Evolutionary conservation across 2,329 filamentous ascomycete species (phyloP).

Genomic region (Neopestalotiopsis clavispora): DNA sequence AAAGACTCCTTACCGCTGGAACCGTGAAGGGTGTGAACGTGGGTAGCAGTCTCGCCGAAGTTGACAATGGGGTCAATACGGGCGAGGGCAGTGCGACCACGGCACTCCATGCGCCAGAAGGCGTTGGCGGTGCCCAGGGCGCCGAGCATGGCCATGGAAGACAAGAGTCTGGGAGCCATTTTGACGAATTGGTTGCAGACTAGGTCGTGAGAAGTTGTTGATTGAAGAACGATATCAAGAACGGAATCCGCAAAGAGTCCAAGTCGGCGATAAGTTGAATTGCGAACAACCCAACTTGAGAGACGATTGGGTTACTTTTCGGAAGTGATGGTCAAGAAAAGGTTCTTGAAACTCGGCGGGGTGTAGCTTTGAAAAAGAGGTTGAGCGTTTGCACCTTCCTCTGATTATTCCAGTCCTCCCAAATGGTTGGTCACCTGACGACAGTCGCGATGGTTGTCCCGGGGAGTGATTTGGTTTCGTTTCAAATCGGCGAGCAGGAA

Average conservation of each 20-base stretch:
- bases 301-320: not conserved
- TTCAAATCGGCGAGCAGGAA: not conserved
- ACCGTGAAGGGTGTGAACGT: conserved; percentile 79
- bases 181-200: conserved; percentile 3
- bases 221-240: not conserved
- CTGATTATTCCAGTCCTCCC: not conserved
- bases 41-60: conserved; percentile 61
- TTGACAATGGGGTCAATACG: conserved; percentile 80
- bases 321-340: not conserved
- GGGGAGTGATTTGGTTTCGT: not conserved
- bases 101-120: conserved; percentile 92
- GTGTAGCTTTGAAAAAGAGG: not conserved
- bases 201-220: not conserved
- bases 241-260: not conserved
- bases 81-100: conserved; percentile 69
- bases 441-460: not conserved
- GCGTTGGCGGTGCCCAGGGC: conserved; percentile 50
- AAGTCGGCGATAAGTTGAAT: not conserved
- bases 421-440: not conserved
- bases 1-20: conserved; percentile 67
- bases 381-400: not conserved
- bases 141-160: not conserved
- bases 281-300: not conserved
- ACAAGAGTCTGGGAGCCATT: conserved; percentile 10
- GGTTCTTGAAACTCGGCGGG: not conserved